Base-by-base conservation (phyloP, 208 protist species). In the Leptomonas pyrrhocoris region DNA sequence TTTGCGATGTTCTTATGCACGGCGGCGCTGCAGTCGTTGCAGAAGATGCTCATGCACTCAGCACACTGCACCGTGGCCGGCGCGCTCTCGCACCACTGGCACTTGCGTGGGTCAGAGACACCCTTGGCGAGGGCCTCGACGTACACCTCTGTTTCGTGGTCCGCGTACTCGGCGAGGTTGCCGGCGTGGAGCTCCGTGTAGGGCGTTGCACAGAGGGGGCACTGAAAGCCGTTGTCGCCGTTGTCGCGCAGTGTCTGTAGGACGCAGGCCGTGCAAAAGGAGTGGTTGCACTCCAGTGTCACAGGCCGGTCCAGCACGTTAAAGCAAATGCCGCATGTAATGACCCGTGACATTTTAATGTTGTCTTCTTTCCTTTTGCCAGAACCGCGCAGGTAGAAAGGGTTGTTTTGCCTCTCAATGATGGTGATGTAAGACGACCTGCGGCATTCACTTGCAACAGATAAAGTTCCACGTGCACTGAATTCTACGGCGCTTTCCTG, bases 271-370 rank as follows among this genome's bases (percentile, higher is more conserved):
- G 54, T 48, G 53, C 87, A 93, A 57, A 88, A 93, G 55, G 68
- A 74, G 72, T 95, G 79, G 13, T 66, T 36, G 70, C 90, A 95
- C 0, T 74, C 61, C 18, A 95, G 69, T 7, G 81, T 86, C 16
- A 92, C 48, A 11, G 90, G 86, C 3, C 79, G 40, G 0, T 72
- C 62, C 30, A 95, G 40, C 46, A 87, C 72, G 28, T 88, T 80
- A 77, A 93, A 95, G 78, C 90, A 95, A 0, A 87, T 54, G 16
- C 86, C 87, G 56, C 90, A 95, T 5, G 85, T 93, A 49, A 95
- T 88, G 9, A 73, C 50, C 18, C 36, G 61, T 18, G 79, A 31
- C 48, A 55, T 64, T 21, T 2, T 12, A 15, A 15, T 23, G 11
- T 54, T 21, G 4, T 38, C 34, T 38, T 3, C 9, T 38, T 38